Percentiles rank a stretch among this genome's conserved stretches.
These are phyloP conservation scores for Streptanthus diversifolius DNA, from an alignment of 345 rosid genomes.

Conservation along the genomic window DNA sequence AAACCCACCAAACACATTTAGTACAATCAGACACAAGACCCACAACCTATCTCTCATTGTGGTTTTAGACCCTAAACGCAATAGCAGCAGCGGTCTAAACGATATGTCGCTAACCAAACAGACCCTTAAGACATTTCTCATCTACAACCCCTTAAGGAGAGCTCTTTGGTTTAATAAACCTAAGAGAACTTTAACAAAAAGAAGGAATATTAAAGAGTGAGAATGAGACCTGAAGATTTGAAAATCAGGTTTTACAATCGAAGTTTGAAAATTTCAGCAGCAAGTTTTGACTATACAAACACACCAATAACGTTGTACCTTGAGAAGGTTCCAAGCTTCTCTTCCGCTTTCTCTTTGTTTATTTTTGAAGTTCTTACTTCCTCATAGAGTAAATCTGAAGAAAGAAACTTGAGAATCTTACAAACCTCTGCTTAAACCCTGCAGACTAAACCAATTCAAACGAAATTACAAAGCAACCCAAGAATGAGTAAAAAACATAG, in stretches of 20 bases:
- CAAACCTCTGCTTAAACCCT: constrained; percentile 24
- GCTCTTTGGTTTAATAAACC: background rate
- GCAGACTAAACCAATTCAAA: constrained; percentile 13
- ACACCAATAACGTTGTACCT: constrained; percentile 22
- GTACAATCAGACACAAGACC: constrained; percentile 30
- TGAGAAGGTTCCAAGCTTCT: constrained; percentile 17
- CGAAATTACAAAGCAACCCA: background rate
- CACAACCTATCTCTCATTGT: constrained; percentile 21
- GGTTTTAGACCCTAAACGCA: constrained; percentile 9
- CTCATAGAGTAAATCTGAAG: constrained; percentile 30
- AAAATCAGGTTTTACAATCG: background rate
- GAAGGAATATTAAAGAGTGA: background rate
- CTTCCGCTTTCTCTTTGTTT: background rate
- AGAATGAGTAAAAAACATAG: background rate
- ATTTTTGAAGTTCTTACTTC: constrained; percentile 20
- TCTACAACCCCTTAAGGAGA: constrained; percentile 4
- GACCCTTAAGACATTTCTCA: background rate
- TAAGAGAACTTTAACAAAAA: background rate
- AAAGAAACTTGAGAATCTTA: background rate
- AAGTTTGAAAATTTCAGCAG: constrained; percentile 1
- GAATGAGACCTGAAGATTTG: background rate
- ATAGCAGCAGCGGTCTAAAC: constrained; percentile 19
- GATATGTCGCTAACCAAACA: constrained; percentile 12
- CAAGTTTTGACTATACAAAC: background rate
- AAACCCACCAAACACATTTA: constrained; percentile 35